phyloP scores from a whole-genome alignment of 2,329 filamentous ascomycete species.

The Aschersonia sp. region DNA sequence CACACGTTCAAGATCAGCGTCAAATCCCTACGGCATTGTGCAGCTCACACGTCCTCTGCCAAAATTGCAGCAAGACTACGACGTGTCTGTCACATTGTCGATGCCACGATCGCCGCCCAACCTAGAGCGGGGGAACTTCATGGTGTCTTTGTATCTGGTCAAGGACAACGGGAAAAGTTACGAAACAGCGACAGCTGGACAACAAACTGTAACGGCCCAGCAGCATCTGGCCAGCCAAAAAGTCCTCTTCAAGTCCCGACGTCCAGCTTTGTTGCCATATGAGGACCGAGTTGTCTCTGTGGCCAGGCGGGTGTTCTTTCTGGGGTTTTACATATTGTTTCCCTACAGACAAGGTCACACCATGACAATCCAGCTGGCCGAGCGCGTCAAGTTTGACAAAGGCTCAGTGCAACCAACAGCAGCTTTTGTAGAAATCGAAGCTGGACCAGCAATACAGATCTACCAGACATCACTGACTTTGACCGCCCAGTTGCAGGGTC shows the following conservation, averaged over 20 bases:
- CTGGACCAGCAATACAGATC: constrained; percentile 56
- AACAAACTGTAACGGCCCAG: constrained; percentile 8
- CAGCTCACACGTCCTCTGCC: constrained; percentile 35
- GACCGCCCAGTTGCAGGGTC: constrained; percentile 58
- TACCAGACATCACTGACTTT: constrained; percentile 58
- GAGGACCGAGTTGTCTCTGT: constrained; percentile 52
- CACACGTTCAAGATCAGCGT: constrained; percentile 22
- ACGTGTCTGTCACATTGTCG: constrained; percentile 59
- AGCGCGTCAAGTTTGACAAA: constrained; percentile 48
- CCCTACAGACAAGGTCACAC: constrained; percentile 47
- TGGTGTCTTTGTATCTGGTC: constrained; percentile 68
- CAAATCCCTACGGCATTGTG: constrained; percentile 38
- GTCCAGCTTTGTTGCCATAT: constrained; percentile 71
- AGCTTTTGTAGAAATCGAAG: constrained; percentile 51
- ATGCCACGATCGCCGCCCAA: constrained; percentile 71
- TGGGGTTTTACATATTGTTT: constrained; percentile 57
- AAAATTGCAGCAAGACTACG: constrained; percentile 65
- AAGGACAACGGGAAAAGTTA: constrained; percentile 11
- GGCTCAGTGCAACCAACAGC: constrained; percentile 25
- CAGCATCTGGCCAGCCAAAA: constrained; percentile 19
- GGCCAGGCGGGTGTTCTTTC: constrained; percentile 43
- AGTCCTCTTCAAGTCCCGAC: constrained; percentile 48
- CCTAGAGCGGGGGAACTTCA: constrained; percentile 74
- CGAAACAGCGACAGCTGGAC: neutral
- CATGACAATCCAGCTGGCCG: constrained; percentile 57